A percentile compares a stretch with the other conserved stretches of the same genome.
phyloP scores from a whole-genome alignment of 2,329 filamentous ascomycete species.

The Aspergillus hortae region DNA sequence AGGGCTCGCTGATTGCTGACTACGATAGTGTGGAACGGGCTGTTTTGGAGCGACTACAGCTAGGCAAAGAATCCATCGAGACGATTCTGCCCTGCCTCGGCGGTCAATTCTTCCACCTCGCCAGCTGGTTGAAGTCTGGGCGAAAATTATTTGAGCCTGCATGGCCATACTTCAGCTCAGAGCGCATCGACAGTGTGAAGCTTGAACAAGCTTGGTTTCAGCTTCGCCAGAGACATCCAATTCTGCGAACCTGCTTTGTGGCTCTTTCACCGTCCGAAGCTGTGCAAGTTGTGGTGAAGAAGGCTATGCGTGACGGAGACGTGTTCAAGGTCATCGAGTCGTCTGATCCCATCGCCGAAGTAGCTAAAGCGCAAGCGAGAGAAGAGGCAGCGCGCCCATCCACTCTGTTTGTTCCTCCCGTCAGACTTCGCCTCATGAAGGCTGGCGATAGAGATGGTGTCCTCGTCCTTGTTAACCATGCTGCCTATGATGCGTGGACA shows the following conservation, averaged over 20 bases:
- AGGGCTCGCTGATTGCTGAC: conserved; percentile 12
- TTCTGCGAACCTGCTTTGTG: conserved; percentile 34
- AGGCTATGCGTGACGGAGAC: conserved; percentile 8
- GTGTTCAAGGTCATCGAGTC: conserved; percentile 23
- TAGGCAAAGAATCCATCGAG: conserved; percentile 21
- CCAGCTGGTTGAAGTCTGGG: conserved; percentile 30
- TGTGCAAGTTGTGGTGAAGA: conserved; percentile 30
- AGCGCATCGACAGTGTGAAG: conserved; percentile 22
- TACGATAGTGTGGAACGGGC: conserved; percentile 8
- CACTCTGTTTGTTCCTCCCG: conserved; percentile 28
- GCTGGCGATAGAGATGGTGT: conserved; percentile 26
- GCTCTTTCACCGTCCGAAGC: conserved; percentile 20
- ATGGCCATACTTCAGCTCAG: conserved; percentile 24
- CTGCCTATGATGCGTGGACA: conserved; percentile 36
- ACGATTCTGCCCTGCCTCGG: conserved; percentile 27
- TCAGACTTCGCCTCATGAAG: conserved; percentile 26
- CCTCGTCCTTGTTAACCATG: conserved; percentile 32
- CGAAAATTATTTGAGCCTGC: conserved; percentile 29
- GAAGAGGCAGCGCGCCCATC: conserved; percentile 24
- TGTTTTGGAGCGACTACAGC: conserved; percentile 12
- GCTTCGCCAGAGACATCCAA: conserved; percentile 28
- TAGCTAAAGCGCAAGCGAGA: conserved; percentile 17
- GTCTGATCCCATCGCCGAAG: conserved; percentile 8
- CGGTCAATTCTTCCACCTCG: conserved; percentile 33
- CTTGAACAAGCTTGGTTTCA: conserved; percentile 27